phyloP scores from a whole-genome alignment of 2,329 filamentous ascomycete species.

The Xylaria sp. region DNA sequence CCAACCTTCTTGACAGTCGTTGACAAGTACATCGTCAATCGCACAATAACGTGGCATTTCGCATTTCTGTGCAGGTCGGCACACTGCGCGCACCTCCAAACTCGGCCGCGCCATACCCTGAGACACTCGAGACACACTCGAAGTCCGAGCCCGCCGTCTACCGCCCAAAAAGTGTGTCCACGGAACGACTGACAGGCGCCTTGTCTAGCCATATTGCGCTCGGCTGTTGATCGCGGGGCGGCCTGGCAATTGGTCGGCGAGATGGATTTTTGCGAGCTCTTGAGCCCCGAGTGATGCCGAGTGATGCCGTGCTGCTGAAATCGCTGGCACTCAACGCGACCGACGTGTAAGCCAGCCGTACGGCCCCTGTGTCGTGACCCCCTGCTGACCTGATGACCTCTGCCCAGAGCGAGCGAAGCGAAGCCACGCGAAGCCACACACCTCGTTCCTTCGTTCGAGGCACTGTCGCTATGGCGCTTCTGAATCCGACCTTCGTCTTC shows the following conservation, averaged over 20 bases:
- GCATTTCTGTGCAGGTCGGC: not conserved
- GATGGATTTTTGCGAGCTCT: conserved; percentile 42
- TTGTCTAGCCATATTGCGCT: conserved; percentile 5
- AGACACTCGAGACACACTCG: conserved; percentile 15
- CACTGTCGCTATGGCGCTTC: conserved; percentile 67
- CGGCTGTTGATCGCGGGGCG: conserved; percentile 15
- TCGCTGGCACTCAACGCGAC: conserved; percentile 38
- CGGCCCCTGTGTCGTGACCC: conserved; percentile 3
- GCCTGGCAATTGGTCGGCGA: conserved; percentile 38
- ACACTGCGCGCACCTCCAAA: not conserved
- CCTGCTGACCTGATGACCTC: conserved; percentile 29
- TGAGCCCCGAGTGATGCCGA: conserved; percentile 41
- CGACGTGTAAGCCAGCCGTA: conserved; percentile 38
- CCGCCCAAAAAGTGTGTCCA: conserved; percentile 4
- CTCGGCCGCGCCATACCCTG: not conserved
- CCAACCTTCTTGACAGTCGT: conserved; percentile 13
- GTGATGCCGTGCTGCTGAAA: conserved; percentile 29
- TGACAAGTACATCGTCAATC: conserved; percentile 1
- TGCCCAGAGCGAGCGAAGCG: conserved; percentile 33
- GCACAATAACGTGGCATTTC: conserved; percentile 6
- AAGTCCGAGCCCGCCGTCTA: not conserved
- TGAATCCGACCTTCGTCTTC: conserved; percentile 84
- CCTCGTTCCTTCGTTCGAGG: conserved; percentile 44
- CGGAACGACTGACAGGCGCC: conserved; percentile 2
- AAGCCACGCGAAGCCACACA: conserved; percentile 45